Evolutionary conservation across 345 rosid genomes (phyloP).

Genomic region (Sisymbrium altissimum): DNA sequence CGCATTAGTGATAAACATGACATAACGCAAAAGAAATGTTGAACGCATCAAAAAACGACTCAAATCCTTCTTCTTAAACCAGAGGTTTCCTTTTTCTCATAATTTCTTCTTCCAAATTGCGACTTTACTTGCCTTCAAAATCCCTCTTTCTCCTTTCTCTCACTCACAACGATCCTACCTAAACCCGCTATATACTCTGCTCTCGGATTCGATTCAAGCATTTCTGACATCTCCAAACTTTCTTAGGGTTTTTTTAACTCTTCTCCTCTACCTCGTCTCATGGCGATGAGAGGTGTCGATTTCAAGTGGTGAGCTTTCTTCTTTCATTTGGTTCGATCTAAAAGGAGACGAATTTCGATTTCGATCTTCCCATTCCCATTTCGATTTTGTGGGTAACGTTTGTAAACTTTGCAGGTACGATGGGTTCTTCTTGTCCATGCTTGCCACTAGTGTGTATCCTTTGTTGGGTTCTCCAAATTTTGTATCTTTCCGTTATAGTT

Average conservation of each 20-base stretch:
- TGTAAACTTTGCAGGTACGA: slow-evolving; percentile 68
- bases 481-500: neutral
- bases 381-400: neutral
- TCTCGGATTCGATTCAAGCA: neutral
- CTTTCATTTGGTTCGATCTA: neutral
- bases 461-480: slow-evolving; percentile 12
- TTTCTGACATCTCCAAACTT: neutral
- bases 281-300: slow-evolving; percentile 91
- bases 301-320: slow-evolving; percentile 80
- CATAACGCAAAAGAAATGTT: neutral
- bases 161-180: slow-evolving; percentile 8
- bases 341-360: neutral
- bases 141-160: neutral
- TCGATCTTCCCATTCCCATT: neutral
- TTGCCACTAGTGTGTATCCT: slow-evolving; percentile 99
- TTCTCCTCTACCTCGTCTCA: slow-evolving; percentile 22
- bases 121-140: slow-evolving; percentile 5
- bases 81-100: slow-evolving; percentile 25
- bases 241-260: neutral
- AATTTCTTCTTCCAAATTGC: neutral
- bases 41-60: neutral
- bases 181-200: neutral
- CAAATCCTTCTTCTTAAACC: neutral
- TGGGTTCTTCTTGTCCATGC: slow-evolving; percentile 99
- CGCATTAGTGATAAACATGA: neutral